Base-by-base conservation (phyloP, 768 basidiomycete species). In the Amanita subjunquillea region DNA sequence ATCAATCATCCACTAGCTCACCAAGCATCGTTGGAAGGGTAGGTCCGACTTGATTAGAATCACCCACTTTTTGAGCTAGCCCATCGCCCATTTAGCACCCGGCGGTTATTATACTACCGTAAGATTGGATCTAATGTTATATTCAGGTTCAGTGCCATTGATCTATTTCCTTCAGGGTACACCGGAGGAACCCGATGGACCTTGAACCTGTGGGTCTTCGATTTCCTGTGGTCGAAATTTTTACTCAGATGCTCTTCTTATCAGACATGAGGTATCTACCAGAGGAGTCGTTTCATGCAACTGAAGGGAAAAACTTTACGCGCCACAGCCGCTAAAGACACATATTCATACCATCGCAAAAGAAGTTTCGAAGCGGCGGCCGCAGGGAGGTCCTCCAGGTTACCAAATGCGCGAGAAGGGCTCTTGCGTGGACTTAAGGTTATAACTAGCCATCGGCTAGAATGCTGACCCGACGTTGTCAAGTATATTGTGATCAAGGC, bases 101-200 rank as follows among this genome's bases (percentile, higher is more conserved):
- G 44, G 44, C 44, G 44, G 44, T 46, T 46, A 46, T 46, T 46
- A 46, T 30, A 29, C 27, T 25, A 23, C 43, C 27, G 43, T 44
- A 44, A 44, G 43, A 44, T 44, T 44, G 43, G 43, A 30, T 30
- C 27, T 30, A 17, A 25, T 29, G 15, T 12, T 15, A 29, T 3
- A 15, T 44, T 44, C 43, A 25, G 43, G 43, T 30, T 44, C 43
- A 44, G 10, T 27, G 4, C 4, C 22, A 42, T 42, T 12, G 9
- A 42, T 42, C 39, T 40, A 40, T 7, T 20, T 40, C 39, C 39
- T 20, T 40, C 20, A 42, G 41, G 41, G 41, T 42, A 15, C n/a
- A 5, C 17, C 40, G 41, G 22, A 20, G 10, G 41, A 10, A 42
- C 41, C 41, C 41, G 41, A 10, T 42, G 41, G 41, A 42, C 41